Conservation (phyloP, 768 basidiomycete genomes). For the Rhodotorula kratochvilovae region DNA sequence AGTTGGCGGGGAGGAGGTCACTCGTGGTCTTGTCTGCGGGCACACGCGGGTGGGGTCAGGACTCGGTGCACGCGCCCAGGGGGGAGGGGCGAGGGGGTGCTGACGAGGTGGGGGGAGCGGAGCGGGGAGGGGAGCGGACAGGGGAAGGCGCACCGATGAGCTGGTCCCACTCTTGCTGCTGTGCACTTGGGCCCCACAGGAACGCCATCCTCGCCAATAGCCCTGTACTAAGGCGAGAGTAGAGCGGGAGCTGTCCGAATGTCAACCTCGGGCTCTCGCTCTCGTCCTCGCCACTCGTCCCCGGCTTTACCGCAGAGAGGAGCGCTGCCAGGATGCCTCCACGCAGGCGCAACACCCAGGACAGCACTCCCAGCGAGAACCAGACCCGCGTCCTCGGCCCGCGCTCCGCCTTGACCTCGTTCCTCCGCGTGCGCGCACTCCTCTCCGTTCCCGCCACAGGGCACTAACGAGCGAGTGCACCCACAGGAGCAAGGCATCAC, state of each 20-base stretch:
- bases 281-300: not conserved
- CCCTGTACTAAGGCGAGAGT: too few species aligned
- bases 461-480: not conserved
- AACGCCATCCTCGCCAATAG: slow-evolving; percentile 12
- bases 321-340: slow-evolving; percentile 9
- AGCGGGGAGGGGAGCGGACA: not conserved
- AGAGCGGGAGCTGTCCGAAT: too few species aligned
- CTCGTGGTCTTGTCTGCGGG: slow-evolving; percentile 85
- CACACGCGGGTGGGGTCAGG: slow-evolving; percentile 14
- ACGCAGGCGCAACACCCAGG: not conserved
- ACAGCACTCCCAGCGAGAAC: not conserved
- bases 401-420: slow-evolving; percentile 76
- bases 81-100: not conserved
- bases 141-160: slow-evolving; percentile 16
- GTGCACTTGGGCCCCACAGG: slow-evolving; percentile 19
- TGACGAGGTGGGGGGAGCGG: not conserved
- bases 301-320: not conserved
- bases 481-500: slow-evolving; percentile 58
- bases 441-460: not conserved
- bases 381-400: slow-evolving; percentile 60
- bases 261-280: not conserved
- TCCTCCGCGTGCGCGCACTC: slow-evolving; percentile 56
- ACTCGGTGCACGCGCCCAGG: not conserved
- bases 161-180: slow-evolving; percentile 19
- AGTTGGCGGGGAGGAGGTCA: slow-evolving; percentile 71